phyloP scores from a whole-genome alignment of 2,329 filamentous ascomycete genomes.

The Trichoderma asperellum region DNA sequence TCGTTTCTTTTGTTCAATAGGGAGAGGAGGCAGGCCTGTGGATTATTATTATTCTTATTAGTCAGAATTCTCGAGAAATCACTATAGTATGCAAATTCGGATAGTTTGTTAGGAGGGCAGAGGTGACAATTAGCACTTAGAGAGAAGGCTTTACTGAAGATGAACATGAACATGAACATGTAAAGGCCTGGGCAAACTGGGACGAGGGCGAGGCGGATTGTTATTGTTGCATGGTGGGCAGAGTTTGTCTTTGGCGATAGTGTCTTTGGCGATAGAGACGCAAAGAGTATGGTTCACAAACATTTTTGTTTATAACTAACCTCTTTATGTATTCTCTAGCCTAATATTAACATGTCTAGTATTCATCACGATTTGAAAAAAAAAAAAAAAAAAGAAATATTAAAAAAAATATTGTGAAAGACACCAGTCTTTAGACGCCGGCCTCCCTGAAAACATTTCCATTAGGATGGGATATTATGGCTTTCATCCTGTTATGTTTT shows the following conservation, averaged over 20 bases:
- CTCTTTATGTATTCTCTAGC: conserved; percentile 17
- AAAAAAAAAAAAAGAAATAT: not conserved
- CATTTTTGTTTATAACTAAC: not conserved
- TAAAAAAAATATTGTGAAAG: not conserved
- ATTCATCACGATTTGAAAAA: not conserved
- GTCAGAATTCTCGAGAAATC: conserved; percentile 10
- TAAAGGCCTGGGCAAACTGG: not conserved
- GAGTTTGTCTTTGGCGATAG: not conserved
- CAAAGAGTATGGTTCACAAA: conserved; percentile 16
- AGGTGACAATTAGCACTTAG: not conserved
- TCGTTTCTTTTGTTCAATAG: not conserved
- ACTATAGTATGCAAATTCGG: conserved; percentile 8
- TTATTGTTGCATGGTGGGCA: not conserved
- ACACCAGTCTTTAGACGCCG: not conserved
- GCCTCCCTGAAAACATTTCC: not conserved
- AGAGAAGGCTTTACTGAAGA: not conserved
- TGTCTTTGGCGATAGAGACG: not conserved
- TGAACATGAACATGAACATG: not conserved
- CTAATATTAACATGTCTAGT: conserved; percentile 25
- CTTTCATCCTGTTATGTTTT: not conserved
- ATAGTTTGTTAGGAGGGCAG: not conserved
- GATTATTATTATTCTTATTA: conserved; percentile 16
- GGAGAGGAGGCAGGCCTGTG: not conserved
- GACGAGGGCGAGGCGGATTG: not conserved
- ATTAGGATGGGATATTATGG: not conserved